phyloP scores from a whole-genome alignment of 2,329 filamentous ascomycete species.

The Exophiala lecanii-corni region DNA sequence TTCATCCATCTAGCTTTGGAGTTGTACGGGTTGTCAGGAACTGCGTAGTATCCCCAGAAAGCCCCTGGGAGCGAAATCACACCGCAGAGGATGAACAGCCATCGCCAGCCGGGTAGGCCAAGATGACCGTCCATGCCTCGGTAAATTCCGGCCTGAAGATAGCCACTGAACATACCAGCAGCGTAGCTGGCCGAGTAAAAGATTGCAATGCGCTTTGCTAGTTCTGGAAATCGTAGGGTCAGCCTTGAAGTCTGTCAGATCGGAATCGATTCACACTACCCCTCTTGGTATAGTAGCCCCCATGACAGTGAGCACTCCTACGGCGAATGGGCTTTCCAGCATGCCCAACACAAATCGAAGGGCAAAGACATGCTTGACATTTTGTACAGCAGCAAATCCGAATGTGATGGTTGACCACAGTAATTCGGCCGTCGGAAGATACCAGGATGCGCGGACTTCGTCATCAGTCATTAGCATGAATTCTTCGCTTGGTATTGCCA shows the following conservation, averaged over 20 bases:
- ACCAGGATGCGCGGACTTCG: conserved; percentile 21
- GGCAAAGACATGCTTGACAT: conserved; percentile 31
- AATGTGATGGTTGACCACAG: conserved; percentile 35
- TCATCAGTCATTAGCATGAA: neutral
- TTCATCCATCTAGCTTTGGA: conserved; percentile 21
- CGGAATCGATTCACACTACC: no score
- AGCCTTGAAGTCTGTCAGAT: no score
- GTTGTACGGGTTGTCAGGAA: conserved; percentile 42
- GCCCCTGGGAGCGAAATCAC: conserved; percentile 43
- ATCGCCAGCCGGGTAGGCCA: conserved; percentile 29
- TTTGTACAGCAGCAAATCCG: conserved; percentile 31
- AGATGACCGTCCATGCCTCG: conserved; percentile 17
- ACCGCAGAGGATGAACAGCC: conserved; percentile 48
- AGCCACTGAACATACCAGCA: conserved; percentile 56
- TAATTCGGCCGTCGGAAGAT: conserved; percentile 31
- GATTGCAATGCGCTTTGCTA: conserved; percentile 50
- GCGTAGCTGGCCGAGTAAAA: conserved; percentile 58
- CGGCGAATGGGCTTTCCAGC: conserved; percentile 32
- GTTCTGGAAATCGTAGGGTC: no score
- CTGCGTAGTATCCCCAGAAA: conserved; percentile 37
- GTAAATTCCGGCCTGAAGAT: conserved; percentile 45
- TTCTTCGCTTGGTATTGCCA: no score
- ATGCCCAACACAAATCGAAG: conserved; percentile 33
- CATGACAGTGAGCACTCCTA: conserved; percentile 31
- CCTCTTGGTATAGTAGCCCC: conserved; percentile 38